These are phyloP conservation scores for Chytriomyces sp. DNA, from an alignment of 192 early-diverging fungal genomes.

Conservation along the genomic window DNA sequence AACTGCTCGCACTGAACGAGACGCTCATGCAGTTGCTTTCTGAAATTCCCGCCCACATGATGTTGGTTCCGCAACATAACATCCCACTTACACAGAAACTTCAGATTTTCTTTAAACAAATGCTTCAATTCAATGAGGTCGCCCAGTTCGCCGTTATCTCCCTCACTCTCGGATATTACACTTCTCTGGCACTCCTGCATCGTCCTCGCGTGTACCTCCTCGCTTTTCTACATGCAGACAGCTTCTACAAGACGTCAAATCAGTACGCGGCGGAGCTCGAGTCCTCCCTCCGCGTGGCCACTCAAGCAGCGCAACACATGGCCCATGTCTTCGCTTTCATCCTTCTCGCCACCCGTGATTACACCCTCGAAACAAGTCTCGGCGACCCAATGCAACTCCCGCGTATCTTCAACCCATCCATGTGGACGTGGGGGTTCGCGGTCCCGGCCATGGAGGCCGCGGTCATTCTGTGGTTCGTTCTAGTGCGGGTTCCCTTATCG, in stretches of 20 bases:
- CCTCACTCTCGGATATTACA: neutral
- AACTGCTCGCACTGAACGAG: neutral
- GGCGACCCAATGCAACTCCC: neutral
- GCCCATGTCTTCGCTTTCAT: neutral
- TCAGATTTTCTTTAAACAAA: neutral
- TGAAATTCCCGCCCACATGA: neutral
- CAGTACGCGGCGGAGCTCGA: neutral
- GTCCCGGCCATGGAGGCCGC: neutral
- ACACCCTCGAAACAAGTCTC: neutral
- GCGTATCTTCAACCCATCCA: neutral
- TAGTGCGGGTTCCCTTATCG: neutral
- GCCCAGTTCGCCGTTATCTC: neutral
- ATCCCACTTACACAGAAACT: neutral
- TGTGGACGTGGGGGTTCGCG: neutral
- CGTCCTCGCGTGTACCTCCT: neutral
- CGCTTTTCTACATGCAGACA: neutral
- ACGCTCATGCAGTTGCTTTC: neutral
- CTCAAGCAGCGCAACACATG: neutral
- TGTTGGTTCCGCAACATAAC: neutral
- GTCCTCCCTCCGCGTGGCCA: neutral
- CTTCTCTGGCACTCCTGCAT: neutral
- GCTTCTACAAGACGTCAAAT: neutral
- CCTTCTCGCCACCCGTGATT: neutral
- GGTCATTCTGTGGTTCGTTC: neutral
- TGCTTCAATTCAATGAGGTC: neutral